Conservation (phyloP, 129 eudicot genomes). For the Pulicaria dysenterica region DNA sequence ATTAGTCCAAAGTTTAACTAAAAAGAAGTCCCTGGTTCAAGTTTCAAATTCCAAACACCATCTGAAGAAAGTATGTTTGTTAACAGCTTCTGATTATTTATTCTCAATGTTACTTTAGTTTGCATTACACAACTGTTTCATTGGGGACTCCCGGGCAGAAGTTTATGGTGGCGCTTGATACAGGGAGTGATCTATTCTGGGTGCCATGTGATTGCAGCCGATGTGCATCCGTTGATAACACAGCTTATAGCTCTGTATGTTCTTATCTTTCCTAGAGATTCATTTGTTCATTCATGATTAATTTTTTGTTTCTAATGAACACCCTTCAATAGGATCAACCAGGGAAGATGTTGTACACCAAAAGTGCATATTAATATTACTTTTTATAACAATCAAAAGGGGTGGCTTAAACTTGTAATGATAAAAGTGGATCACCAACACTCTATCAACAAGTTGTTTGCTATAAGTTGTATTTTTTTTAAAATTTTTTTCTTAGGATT, state of each 20-base stretch:
- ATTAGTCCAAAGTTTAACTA: too few relatives aligned
- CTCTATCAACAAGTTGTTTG: not conserved
- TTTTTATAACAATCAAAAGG: not conserved
- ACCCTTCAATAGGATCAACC: too few relatives aligned
- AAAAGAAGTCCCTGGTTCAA: too few relatives aligned
- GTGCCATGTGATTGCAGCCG: slow-evolving; percentile 80
- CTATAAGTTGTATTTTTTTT: slow-evolving; percentile 8
- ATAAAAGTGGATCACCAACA: not conserved
- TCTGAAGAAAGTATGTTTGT: not conserved
- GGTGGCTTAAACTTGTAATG: too few relatives aligned
- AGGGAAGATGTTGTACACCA: too few relatives aligned
- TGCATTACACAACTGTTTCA: slow-evolving; percentile 87
- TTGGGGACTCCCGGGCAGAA: slow-evolving; percentile 85
- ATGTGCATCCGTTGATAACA: slow-evolving; percentile 64
- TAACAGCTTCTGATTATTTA: slow-evolving; percentile 9
- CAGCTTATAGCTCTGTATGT: slow-evolving; percentile 65
- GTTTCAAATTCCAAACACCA: not conserved
- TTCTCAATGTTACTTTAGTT: slow-evolving; percentile 47
- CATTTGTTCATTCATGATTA: not conserved
- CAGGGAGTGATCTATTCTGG: slow-evolving; percentile 96
- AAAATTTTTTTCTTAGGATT: slow-evolving; percentile 70
- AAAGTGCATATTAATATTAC: too few relatives aligned
- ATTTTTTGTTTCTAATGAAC: not conserved
- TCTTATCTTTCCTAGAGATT: slow-evolving; percentile 6
- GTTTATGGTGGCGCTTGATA: slow-evolving; percentile 96